These are phyloP conservation scores for Cercospora janseana DNA, from an alignment of 2,329 filamentous ascomycete genomes.

Conservation along the genomic window DNA sequence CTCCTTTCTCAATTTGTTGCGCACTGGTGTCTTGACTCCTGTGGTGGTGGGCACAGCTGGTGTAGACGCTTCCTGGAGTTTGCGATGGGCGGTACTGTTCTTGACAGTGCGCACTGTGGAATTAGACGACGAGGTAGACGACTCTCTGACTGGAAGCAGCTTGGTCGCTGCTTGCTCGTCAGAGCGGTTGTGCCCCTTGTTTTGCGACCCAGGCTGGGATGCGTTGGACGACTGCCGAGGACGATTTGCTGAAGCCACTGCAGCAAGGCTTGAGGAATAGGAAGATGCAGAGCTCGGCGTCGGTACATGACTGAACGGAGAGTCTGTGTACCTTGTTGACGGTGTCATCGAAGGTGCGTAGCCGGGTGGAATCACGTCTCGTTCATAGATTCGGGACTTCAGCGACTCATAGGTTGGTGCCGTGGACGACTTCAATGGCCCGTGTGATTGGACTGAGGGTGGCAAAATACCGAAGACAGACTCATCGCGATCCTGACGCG, in stretches of 20 bases:
- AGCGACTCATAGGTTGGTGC: constrained; percentile 7
- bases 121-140: constrained; percentile 66
- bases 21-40: background rate
- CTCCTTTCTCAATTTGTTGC: constrained; percentile 20
- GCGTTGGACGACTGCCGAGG: constrained; percentile 54
- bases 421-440: background rate
- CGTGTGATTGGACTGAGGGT: constrained; percentile 13
- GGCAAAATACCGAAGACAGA: constrained; percentile 33
- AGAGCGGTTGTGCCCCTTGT: constrained; percentile 55
- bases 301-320: constrained; percentile 73
- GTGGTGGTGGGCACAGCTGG: background rate
- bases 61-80: background rate
- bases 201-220: constrained; percentile 58
- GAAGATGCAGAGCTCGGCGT: constrained; percentile 77
- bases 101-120: constrained; percentile 37
- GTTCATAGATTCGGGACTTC: constrained; percentile 13
- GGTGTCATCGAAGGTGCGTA: constrained; percentile 68
- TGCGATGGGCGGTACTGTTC: background rate
- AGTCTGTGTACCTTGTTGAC: constrained; percentile 73
- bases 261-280: constrained; percentile 61
- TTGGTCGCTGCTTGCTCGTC: constrained; percentile 53
- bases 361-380: constrained; percentile 25
- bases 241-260: constrained; percentile 42
- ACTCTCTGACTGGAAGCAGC: constrained; percentile 66
- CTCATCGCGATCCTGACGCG: constrained; percentile 25